These are phyloP conservation scores for Lactarius indigo DNA, from an alignment of 768 basidiomycete genomes.

Conservation along the genomic window DNA sequence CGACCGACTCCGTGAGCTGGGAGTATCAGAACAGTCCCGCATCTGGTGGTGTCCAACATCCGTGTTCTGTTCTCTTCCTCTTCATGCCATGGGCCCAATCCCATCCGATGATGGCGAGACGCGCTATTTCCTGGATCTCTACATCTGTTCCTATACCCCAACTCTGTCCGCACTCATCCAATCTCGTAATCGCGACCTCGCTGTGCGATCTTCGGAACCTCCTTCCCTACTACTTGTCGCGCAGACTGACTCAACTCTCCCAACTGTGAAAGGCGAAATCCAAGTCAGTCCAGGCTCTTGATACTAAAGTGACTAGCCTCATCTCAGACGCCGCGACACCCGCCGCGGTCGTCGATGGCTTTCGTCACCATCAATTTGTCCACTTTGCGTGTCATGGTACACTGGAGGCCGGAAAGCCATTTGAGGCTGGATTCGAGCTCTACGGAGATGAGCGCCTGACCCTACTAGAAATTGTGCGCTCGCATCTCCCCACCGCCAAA, in stretches of 20 bases:
- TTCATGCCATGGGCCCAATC: conserved; percentile 22
- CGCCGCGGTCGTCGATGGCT: neutral
- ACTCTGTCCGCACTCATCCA: too few species aligned
- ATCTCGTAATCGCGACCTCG: too few species aligned
- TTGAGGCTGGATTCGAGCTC: neutral
- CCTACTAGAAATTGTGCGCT: too few species aligned
- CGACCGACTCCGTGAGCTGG: neutral
- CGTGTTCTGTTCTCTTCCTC: conserved; percentile 12
- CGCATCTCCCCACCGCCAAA: too few species aligned
- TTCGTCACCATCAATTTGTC: neutral
- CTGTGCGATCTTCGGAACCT: too few species aligned
- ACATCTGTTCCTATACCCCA: conserved; percentile 4
- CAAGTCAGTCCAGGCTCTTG: neutral
- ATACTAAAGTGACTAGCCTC: neutral
- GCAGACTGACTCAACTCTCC: neutral
- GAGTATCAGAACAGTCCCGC: neutral
- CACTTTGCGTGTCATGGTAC: conserved; percentile 12
- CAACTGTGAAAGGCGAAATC: neutral
- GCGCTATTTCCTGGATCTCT: conserved; percentile 3
- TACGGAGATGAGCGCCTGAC: neutral
- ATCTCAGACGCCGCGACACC: too few species aligned
- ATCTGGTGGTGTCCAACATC: conserved; percentile 21
- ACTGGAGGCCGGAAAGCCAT: neutral
- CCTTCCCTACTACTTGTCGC: neutral
- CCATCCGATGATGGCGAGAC: neutral